Percentiles rank a stretch among this genome's conserved stretches.
These are phyloP conservation scores for Cunninghamia lanceolata DNA, from an alignment of 75 land plant species.

Conservation along the genomic window DNA sequence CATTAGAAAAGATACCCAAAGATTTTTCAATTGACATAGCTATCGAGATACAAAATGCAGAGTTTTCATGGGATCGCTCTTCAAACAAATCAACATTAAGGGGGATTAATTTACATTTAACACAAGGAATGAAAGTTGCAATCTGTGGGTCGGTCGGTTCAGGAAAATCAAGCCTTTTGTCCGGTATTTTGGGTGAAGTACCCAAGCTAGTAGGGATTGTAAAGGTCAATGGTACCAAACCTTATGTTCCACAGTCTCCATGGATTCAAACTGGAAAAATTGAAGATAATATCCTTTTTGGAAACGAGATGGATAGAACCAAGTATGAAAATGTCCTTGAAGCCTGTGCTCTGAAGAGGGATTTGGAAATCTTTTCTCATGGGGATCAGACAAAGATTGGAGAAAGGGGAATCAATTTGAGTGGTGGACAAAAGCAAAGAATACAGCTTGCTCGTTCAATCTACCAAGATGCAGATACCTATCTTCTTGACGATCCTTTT, in stretches of 20 bases:
- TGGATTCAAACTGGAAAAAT: conserved; percentile 58
- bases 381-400: conserved; percentile 84
- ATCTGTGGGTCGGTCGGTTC: conserved; percentile 56
- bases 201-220: conserved; percentile 46
- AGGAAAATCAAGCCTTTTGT: conserved; percentile 50
- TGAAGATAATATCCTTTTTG: conserved; percentile 59
- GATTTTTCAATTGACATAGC: conserved; percentile 10
- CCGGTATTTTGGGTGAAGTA: conserved; percentile 48
- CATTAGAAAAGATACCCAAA: conserved; percentile 4
- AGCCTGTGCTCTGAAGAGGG: conserved; percentile 69
- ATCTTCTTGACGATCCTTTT: conserved; percentile 57
- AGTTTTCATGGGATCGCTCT: conserved; percentile 20
- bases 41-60: conserved; percentile 13
- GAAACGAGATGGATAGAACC: conserved; percentile 54
- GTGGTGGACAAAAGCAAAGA: conserved; percentile 87
- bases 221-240: conserved; percentile 38
- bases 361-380: conserved; percentile 59
- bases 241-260: conserved; percentile 51
- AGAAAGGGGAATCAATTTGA: conserved; percentile 79
- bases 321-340: conserved; percentile 58
- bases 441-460: conserved; percentile 73
- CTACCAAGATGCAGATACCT: conserved; percentile 54
- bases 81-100: conserved; percentile 25
- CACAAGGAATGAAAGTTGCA: conserved; percentile 37
- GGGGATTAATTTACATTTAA: conserved; percentile 29